Evolutionary conservation across 768 basidiomycete species (phyloP).

Genomic region (Paxillus ammoniavirescens): DNA sequence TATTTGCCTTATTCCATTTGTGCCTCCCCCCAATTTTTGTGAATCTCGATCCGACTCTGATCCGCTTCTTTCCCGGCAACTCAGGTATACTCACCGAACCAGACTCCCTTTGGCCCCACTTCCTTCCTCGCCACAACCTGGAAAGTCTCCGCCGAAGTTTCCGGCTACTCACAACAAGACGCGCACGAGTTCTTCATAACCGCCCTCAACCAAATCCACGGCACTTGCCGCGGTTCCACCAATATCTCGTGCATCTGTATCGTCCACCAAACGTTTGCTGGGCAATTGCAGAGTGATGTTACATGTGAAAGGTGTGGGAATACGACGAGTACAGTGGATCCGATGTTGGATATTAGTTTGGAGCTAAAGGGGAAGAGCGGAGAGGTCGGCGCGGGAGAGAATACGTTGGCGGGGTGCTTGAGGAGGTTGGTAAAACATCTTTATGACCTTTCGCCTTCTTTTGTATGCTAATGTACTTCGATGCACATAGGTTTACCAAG

Average conservation of each 20-base stretch:
- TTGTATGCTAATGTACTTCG: background rate
- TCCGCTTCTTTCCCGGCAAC: background rate
- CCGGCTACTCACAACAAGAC: constrained; percentile 94
- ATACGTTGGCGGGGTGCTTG: constrained; percentile 74
- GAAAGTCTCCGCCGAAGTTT: constrained; percentile 73
- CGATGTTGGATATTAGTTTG: constrained; percentile 87
- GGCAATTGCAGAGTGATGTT: constrained; percentile 84
- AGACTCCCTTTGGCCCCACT: constrained; percentile 72
- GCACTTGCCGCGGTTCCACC: constrained; percentile 69
- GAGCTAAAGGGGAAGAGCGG: constrained; percentile 64
- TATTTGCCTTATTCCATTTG: background rate
- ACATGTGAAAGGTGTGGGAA: constrained; percentile 84
- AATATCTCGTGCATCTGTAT: constrained; percentile 86
- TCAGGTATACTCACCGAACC: constrained; percentile 57
- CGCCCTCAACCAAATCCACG: constrained; percentile 84
- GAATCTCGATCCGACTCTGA: background rate
- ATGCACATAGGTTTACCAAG: constrained; percentile 66
- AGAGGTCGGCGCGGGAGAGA: constrained; percentile 46
- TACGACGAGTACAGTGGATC: constrained; percentile 77
- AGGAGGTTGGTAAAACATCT: constrained; percentile 47
- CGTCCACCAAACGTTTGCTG: constrained; percentile 87
- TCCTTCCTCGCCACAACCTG: constrained; percentile 84
- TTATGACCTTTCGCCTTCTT: constrained; percentile 1
- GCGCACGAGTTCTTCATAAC: constrained; percentile 88
- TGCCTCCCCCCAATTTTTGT: background rate